phyloP scores from a whole-genome alignment of 2,329 filamentous ascomycete genomes.

The Aureobasidium lini region DNA sequence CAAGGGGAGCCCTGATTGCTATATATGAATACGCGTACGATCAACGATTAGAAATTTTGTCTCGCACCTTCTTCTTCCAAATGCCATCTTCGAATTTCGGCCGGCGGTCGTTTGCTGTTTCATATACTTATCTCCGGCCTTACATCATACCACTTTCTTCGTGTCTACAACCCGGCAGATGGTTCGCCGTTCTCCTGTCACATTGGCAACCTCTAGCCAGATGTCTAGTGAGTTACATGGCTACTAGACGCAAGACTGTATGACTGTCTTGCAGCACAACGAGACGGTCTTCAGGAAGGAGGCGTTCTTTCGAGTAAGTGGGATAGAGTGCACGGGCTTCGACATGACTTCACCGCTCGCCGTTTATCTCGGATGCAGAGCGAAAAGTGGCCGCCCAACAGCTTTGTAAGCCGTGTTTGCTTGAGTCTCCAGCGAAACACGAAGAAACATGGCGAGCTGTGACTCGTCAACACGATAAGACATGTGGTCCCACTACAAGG shows the following conservation, averaged over 20 bases:
- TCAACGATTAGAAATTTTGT: background rate
- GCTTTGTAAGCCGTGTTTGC: constrained; percentile 6
- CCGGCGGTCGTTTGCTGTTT: constrained; percentile 1
- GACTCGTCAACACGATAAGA: background rate
- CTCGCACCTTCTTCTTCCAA: background rate
- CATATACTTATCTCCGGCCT: constrained; percentile 4
- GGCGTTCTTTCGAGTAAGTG: background rate
- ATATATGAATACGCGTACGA: constrained; percentile 2
- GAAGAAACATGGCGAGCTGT: background rate
- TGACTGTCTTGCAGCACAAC: background rate
- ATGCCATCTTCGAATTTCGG: constrained; percentile 2
- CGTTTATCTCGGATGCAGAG: background rate
- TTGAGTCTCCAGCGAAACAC: background rate
- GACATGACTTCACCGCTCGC: constrained; percentile 4
- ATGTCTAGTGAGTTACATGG: background rate
- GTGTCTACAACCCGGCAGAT: too few species aligned
- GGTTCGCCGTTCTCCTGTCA: background rate
- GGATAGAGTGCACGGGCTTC: background rate
- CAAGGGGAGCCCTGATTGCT: background rate
- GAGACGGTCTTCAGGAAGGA: background rate
- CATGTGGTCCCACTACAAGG: background rate
- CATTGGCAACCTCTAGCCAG: background rate
- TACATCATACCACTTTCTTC: background rate
- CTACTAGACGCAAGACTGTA: background rate
- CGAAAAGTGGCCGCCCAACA: background rate